Evolutionary conservation across 352 stramenopile species (phyloP).

Genomic region (Pythium diclinum): DNA sequence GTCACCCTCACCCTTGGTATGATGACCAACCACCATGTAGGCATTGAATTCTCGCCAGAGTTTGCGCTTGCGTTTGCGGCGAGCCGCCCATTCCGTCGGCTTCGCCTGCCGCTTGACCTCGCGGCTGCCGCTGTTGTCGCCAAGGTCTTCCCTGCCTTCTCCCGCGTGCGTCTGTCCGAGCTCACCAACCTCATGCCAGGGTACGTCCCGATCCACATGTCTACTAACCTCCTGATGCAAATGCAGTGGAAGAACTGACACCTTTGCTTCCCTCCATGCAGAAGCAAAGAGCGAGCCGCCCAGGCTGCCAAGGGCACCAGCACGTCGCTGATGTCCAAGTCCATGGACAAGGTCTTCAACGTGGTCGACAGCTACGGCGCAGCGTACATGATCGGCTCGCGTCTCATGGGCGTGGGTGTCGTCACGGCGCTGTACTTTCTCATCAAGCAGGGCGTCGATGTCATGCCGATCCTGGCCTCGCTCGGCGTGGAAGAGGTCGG

Average conservation of each 20-base stretch:
- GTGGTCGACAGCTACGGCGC: constrained; percentile 86
- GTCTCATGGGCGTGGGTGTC: constrained; percentile 71
- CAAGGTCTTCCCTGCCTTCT: constrained; percentile 71
- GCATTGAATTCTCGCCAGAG: constrained; percentile 65
- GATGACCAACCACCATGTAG: background rate
- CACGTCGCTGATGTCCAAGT: constrained; percentile 49
- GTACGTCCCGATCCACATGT: constrained; percentile 27
- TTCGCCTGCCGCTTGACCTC: constrained; percentile 77
- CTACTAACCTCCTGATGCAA: too few relatives aligned
- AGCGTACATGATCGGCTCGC: constrained; percentile 87
- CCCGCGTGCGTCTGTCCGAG: constrained; percentile 66
- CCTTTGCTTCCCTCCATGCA: background rate
- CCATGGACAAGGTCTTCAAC: constrained; percentile 64
- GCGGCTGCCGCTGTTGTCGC: constrained; percentile 59
- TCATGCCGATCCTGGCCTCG: constrained; percentile 72
- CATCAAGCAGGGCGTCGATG: constrained; percentile 82
- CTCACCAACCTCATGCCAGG: constrained; percentile 52
- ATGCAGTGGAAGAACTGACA: background rate
- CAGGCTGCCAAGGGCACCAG: background rate
- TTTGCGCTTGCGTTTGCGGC: constrained; percentile 83
- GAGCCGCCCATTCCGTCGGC: constrained; percentile 76
- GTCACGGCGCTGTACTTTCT: constrained; percentile 68
- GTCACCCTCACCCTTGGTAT: background rate
- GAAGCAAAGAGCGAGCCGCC: constrained; percentile 8
- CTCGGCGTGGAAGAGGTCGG: constrained; percentile 69